Percentiles rank a stretch among this genome's conserved stretches.
Evolutionary conservation across 306 rosid species (phyloP).

Genomic region (Ammopiptanthus mongolicus): DNA sequence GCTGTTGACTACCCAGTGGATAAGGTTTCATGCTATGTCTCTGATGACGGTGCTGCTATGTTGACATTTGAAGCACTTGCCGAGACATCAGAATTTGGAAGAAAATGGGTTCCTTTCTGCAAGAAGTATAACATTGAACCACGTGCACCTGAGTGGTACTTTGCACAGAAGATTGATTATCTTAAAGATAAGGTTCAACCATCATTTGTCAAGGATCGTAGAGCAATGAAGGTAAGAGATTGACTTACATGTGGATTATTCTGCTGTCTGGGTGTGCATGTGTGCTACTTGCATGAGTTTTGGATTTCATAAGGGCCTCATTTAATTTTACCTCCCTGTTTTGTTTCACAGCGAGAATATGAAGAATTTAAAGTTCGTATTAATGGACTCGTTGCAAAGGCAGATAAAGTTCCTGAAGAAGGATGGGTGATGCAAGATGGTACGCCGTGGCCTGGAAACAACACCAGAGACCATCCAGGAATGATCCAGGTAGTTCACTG

Average conservation of each 20-base stretch:
- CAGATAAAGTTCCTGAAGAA: constrained; percentile 80
- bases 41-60: constrained; percentile 99
- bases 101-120: constrained; percentile 94
- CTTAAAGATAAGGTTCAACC: constrained; percentile 90
- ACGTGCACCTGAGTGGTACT: constrained; percentile 98
- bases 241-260: not conserved
- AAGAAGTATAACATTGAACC: constrained; percentile 85
- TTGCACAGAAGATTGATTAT: constrained; percentile 93
- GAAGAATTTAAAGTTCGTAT: constrained; percentile 92
- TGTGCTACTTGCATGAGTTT: not conserved
- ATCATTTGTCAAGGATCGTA: constrained; percentile 92
- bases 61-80: constrained; percentile 94
- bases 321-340: constrained; percentile 14
- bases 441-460: constrained; percentile 99
- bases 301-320: not conserved
- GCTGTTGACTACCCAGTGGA: constrained; percentile 97
- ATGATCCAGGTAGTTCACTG: constrained; percentile 77
- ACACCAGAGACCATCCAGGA: constrained; percentile 98
- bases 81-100: constrained; percentile 88
- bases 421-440: constrained; percentile 99
- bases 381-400: constrained; percentile 84
- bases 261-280: not conserved
- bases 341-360: constrained; percentile 70
- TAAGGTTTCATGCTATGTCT: constrained; percentile 95
- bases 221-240: constrained; percentile 85